Base-by-base conservation (phyloP, 345 rosid species). In the Luvunga scandens region DNA sequence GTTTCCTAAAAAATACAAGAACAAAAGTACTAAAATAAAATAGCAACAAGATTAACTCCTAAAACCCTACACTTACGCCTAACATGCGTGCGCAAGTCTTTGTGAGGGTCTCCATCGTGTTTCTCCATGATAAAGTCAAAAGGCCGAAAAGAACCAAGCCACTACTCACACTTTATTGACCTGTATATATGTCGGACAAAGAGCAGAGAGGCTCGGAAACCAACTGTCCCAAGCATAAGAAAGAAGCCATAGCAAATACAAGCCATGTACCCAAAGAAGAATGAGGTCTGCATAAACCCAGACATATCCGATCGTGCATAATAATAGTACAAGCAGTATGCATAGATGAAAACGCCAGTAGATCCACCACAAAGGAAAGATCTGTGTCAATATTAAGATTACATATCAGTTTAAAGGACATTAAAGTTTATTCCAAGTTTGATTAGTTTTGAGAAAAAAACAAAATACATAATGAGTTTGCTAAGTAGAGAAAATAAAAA, bases 211-310 rank as follows among this genome's bases (percentile, higher is more conserved):
- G 91, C 89, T 24, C 82, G 81, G 81, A 88, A 88, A 28, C 89
- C 88, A 2, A 85, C 72, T 1, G 84, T 72, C 64, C 91, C 88
- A 22, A 88, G 88, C 91, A 88, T 81, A 50, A 88, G 87, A 70
- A 88, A 83, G 83, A 88, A 85, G 21, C 87, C 87, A 31, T 88
- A 88, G 81, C 91, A 88, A 45, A 86, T 78, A 77, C 88, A 88
- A 13, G 89, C 89, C 91, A 88, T 86, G 81, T 86, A 86, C 5
- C 89, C 88, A 21, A 86, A 88, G 83, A 86, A 88, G 83, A 88
- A 88, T 7, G 91, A 85, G 75, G 89, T 86, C 76, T 88, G 85
- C 87, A 88, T 85, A 84, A 86, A 86, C 25, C 91, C 88, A 7
- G 89, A 88, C 89, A 86, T 86, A 34, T 86, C 87, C 0, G 86